These are phyloP conservation scores for Diaporthe capsici DNA, from an alignment of 2,329 filamentous ascomycete genomes.

Conservation along the genomic window DNA sequence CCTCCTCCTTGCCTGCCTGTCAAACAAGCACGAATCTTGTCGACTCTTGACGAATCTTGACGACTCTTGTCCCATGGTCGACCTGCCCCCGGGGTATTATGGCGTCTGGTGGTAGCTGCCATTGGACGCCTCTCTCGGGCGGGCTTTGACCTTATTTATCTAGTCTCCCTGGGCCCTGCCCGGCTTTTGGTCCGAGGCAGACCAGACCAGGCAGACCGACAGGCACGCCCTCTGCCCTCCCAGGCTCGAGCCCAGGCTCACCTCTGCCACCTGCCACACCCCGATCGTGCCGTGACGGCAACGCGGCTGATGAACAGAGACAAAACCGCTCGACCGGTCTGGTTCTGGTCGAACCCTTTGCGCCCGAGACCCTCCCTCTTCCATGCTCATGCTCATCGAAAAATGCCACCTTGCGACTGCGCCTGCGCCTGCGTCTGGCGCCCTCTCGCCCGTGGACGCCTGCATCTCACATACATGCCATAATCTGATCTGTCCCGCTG, in stretches of 20 bases:
- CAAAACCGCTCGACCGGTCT: conserved; percentile 32
- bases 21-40: conserved; percentile 5
- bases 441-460: neutral
- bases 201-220: conserved; percentile 13
- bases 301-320: conserved; percentile 25
- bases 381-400: conserved; percentile 13
- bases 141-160: conserved; percentile 33
- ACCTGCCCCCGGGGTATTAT: neutral
- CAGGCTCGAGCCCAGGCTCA: conserved; percentile 22
- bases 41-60: neutral
- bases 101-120: conserved; percentile 11
- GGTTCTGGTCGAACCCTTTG: neutral
- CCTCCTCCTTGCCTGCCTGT: neutral
- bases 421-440: neutral
- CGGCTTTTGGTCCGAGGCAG: conserved; percentile 10
- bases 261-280: conserved; percentile 23
- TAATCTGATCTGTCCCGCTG: conserved; percentile 24
- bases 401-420: conserved; percentile 11
- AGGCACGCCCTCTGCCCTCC: neutral
- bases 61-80: neutral
- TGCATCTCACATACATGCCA: conserved; percentile 23
- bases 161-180: conserved; percentile 14
- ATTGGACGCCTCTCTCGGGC: conserved; percentile 26
- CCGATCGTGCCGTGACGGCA: conserved; percentile 21
- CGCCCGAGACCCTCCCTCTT: conserved; percentile 16